Conservation (phyloP, 306 rosid genomes). For the Erythrophleum fordii region DNA sequence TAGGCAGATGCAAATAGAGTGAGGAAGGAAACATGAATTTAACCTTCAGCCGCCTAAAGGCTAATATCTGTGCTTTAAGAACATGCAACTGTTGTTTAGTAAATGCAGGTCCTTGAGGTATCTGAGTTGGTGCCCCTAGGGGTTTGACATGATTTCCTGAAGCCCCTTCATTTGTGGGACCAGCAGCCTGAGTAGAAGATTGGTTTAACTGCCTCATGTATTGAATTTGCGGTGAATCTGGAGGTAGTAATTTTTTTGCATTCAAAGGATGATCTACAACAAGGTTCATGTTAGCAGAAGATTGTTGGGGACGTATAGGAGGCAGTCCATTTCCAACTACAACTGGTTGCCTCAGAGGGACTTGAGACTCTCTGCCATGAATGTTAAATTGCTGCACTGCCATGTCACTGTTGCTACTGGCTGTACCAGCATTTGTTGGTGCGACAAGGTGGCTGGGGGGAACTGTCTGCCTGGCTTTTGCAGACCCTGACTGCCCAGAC, state of each 20-base stretch:
- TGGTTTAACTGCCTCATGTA: conserved; percentile 63
- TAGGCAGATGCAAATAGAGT: background rate
- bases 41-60: conserved; percentile 97
- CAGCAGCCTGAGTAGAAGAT: conserved; percentile 66
- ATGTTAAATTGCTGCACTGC: conserved; percentile 66
- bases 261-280: conserved; percentile 61
- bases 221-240: conserved; percentile 66
- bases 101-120: conserved; percentile 65
- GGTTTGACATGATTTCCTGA: conserved; percentile 50
- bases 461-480: conserved; percentile 72
- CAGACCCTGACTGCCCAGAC: conserved; percentile 69
- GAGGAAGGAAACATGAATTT: conserved; percentile 37
- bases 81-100: conserved; percentile 92
- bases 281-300: conserved; percentile 61
- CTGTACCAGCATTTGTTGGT: conserved; percentile 53
- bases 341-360: conserved; percentile 61
- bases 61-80: conserved; percentile 96
- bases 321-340: conserved; percentile 72
- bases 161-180: conserved; percentile 61
- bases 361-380: conserved; percentile 83
- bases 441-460: conserved; percentile 65
- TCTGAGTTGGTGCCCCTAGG: conserved; percentile 66
- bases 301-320: conserved; percentile 61
- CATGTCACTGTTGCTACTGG: conserved; percentile 54
- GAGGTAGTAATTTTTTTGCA: conserved; percentile 51